These are phyloP conservation scores for Austroboletus eburneus DNA, from an alignment of 768 basidiomycete species.

Conservation along the genomic window DNA sequence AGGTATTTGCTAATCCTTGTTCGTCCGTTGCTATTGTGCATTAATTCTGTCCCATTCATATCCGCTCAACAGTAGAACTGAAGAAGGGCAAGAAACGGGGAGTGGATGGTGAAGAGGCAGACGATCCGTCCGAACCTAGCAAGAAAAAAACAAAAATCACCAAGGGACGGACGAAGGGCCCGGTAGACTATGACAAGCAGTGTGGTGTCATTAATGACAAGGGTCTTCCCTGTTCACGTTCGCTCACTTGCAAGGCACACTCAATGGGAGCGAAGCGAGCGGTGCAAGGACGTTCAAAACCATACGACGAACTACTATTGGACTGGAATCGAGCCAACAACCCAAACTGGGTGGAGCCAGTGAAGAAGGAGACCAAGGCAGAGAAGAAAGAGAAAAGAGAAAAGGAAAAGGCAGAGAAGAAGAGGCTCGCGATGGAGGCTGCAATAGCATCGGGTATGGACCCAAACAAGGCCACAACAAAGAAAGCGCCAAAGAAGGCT, in stretches of 20 bases:
- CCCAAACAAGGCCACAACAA: slow-evolving; percentile 39
- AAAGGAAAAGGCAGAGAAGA: slow-evolving; percentile 79
- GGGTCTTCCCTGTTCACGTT: slow-evolving; percentile 85
- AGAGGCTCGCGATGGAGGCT: slow-evolving; percentile 63
- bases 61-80: slow-evolving; percentile 25
- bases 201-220: slow-evolving; percentile 99
- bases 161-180: slow-evolving; percentile 78
- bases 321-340: slow-evolving; percentile 91
- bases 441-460: slow-evolving; percentile 60
- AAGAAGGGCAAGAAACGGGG: slow-evolving; percentile 78
- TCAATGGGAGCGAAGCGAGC: slow-evolving; percentile 95
- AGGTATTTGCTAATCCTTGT: slow-evolving; percentile 27
- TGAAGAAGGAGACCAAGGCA: slow-evolving; percentile 80
- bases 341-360: slow-evolving; percentile 84
- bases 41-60: slow-evolving; percentile 4
- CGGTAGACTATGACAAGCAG: slow-evolving; percentile 86
- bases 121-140: slow-evolving; percentile 60
- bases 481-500: slow-evolving; percentile 65
- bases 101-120: slow-evolving; percentile 64
- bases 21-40: not conserved
- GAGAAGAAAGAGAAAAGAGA: slow-evolving; percentile 86
- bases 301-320: slow-evolving; percentile 81
- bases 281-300: slow-evolving; percentile 78
- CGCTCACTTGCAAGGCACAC: slow-evolving; percentile 96
- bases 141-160: slow-evolving; percentile 82